A percentile compares a stretch with the other conserved stretches of the same genome.
Evolutionary conservation across 768 basidiomycete genomes (phyloP).

Genomic region (Strobilomyces confusus): DNA sequence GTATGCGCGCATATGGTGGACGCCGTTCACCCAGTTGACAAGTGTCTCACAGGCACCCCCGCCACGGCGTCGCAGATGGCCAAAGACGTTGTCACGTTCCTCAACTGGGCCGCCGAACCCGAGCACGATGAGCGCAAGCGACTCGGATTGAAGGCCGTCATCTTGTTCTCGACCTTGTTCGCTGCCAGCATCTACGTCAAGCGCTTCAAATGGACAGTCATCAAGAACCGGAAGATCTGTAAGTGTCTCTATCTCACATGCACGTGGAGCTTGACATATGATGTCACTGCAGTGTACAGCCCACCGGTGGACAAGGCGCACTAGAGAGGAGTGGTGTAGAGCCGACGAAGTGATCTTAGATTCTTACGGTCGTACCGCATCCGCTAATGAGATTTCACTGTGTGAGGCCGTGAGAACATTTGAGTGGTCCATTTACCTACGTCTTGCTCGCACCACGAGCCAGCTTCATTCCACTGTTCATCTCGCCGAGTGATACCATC

Average conservation of each 20-base stretch:
- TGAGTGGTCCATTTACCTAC: slow-evolving; percentile 8
- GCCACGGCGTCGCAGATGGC: slow-evolving; percentile 99
- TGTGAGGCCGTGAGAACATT: slow-evolving; percentile 20
- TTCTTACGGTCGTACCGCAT: slow-evolving; percentile 23
- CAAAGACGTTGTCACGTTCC: slow-evolving; percentile 95
- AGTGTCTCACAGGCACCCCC: slow-evolving; percentile 66
- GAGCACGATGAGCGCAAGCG: slow-evolving; percentile 98
- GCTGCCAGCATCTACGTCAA: slow-evolving; percentile 85
- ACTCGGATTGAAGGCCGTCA: slow-evolving; percentile 92
- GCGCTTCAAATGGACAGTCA: slow-evolving; percentile 88
- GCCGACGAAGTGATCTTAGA: slow-evolving; percentile 16
- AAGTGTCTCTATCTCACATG: slow-evolving; percentile 31
- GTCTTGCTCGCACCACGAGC: neutral
- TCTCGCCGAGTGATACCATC: slow-evolving; percentile 1
- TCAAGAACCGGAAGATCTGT: slow-evolving; percentile 95
- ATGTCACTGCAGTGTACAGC: slow-evolving; percentile 33
- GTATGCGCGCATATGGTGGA: slow-evolving; percentile 36
- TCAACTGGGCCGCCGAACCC: slow-evolving; percentile 96
- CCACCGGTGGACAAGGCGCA: slow-evolving; percentile 34
- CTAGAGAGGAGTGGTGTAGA: slow-evolving; percentile 23
- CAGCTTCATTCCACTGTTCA: neutral
- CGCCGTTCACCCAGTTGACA: slow-evolving; percentile 6
- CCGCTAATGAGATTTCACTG: slow-evolving; percentile 20
- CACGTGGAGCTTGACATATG: slow-evolving; percentile 4
- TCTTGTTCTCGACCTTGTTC: slow-evolving; percentile 84